Conservation (phyloP, 2,329 filamentous ascomycete genomes). For the Sarocladium kiliense region DNA sequence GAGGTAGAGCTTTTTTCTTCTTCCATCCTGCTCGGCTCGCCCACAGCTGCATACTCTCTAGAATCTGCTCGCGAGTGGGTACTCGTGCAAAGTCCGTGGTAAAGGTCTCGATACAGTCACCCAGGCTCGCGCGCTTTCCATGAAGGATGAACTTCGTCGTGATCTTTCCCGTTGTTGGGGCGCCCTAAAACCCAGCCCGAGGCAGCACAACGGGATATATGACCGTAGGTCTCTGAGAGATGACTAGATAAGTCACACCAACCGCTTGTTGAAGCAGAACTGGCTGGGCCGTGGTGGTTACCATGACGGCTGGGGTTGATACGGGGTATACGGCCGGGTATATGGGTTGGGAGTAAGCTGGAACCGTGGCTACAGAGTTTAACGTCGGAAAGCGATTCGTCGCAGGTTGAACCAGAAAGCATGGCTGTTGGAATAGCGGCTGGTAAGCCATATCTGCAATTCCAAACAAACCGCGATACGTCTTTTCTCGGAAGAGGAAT, state of each 20-base stretch:
- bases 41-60: background rate
- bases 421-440: slow-evolving; percentile 2
- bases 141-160: background rate
- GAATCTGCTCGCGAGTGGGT: background rate
- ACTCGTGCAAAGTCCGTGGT: background rate
- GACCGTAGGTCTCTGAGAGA: background rate
- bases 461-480: too few species aligned
- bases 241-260: background rate
- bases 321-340: background rate
- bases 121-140: background rate
- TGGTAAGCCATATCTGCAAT: background rate
- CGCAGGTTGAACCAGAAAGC: slow-evolving; percentile 1
- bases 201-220: background rate
- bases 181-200: too few species aligned
- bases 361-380: background rate
- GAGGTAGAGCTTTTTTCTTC: background rate
- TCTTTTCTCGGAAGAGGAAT: too few species aligned
- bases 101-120: background rate
- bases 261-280: background rate
- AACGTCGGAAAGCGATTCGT: slow-evolving; percentile 2
- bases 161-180: background rate
- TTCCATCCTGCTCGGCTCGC: background rate
- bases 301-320: background rate
- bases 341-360: background rate
- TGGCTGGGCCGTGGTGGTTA: background rate